Evolutionary conservation across 148 eudicot species (phyloP).

Genomic region (Spergularia bocconei): DNA sequence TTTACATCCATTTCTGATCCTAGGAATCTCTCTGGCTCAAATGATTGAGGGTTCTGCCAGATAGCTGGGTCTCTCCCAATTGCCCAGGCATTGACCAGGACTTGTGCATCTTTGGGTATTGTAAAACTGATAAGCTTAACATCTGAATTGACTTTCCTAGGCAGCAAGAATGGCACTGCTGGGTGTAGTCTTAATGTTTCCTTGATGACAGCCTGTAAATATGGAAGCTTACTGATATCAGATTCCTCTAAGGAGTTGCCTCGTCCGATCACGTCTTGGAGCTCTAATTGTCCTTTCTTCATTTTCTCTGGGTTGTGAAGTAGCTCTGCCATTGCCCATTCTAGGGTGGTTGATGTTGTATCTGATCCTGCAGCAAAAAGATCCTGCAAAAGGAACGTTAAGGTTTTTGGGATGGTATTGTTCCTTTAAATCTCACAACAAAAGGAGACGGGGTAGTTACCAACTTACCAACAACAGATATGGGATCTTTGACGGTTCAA

Average conservation of each 20-base stretch:
- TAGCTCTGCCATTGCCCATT: constrained; percentile 35
- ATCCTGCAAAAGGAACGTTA: constrained; percentile 12
- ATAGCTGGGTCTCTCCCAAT: constrained; percentile 19
- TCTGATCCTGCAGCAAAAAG: constrained; percentile 27
- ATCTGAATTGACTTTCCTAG: constrained; percentile 18
- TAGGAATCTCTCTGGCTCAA: constrained; percentile 25
- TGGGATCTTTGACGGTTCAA: constrained; percentile 15
- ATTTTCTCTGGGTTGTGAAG: constrained; percentile 21
- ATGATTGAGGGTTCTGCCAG: constrained; percentile 18
- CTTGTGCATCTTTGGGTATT: constrained; percentile 28
- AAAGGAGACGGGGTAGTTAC: constrained; percentile 9
- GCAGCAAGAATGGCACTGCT: constrained; percentile 26
- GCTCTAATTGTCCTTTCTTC: constrained; percentile 20
- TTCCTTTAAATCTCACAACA: neutral
- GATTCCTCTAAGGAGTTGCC: constrained; percentile 14
- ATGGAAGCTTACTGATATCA: constrained; percentile 25
- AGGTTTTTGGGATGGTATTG: neutral
- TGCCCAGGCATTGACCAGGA: constrained; percentile 27
- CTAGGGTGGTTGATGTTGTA: constrained; percentile 25
- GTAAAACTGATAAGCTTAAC: constrained; percentile 13
- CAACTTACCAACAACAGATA: constrained; percentile 26
- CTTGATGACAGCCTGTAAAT: constrained; percentile 26
- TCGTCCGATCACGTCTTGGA: constrained; percentile 21
- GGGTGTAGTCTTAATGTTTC: constrained; percentile 35
- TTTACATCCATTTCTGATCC: constrained; percentile 25